Base-by-base conservation (phyloP, 1,284 basidiomycete species). In the Apiotrichum gamsii region DNA sequence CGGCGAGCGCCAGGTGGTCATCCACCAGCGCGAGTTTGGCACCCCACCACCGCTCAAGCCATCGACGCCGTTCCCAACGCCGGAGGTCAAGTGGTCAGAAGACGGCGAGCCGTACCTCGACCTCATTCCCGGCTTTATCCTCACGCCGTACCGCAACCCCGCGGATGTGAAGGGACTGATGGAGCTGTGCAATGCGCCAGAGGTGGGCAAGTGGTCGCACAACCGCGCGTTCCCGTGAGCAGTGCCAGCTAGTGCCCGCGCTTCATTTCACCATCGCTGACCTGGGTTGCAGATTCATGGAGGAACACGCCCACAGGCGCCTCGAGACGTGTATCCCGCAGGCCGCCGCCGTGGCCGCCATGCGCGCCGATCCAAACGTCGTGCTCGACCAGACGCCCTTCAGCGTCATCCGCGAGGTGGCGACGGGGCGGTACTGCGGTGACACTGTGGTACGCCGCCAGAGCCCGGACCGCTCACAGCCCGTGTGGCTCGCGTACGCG, bases 121-220 rank as follows among this genome's bases (percentile, higher is more conserved):
- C 34, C 25, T 31, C 8, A 15, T 18, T 3, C 34, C 25, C 18
- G 34, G 23, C n/a, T n/a, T 44, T 15, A 19, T 8, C 19, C 5
- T 44, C 34, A 44, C 43, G 43, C 43, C 43, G 20, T 44, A 25
- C 35, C 24, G 25, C 2, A 28, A 37, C n/a, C 28, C 23, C 5
- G n/a, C 4, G n/a, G 41, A 43, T 9, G 24, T 25, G 10, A 16
- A n/a, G 11, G 41, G 25, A 28, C 20, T 29, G 34, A 23, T 44
- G 8, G 43, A 20, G 43, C 34, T 44, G 13, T 30, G 33, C 25
- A 44, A 44, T 19, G 10, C 14, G 5, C 43, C 34, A 8, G 28
- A 13, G 8, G 43, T 44, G 8, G 25, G 24, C 2, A 23, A 13
- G 15, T 44, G 43, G 43, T 28, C 43, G 3, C 34, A 44, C 18